Evolutionary conservation across 225 moss, liverwort and hornwort species (phyloP), one percentile per base, ranked within the genome.

Genomic region (Marchantia paleacea): DNA sequence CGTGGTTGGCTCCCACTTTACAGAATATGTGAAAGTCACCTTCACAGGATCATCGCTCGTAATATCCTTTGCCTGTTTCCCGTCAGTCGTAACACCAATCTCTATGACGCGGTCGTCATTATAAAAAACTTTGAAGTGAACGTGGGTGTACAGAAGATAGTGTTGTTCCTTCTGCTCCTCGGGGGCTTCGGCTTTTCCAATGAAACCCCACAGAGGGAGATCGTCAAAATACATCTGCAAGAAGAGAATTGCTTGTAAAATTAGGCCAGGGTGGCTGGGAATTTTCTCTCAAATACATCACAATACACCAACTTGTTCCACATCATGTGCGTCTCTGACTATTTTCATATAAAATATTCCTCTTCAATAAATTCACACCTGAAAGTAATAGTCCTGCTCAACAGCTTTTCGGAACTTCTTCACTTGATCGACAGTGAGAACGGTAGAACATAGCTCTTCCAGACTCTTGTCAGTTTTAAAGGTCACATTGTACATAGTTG

Each of bases 191-290:
- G 91, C 80, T 79, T 86, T 97, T 80, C 97, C 97, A 69, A 97
- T 89, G 75, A 91, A 97, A 58, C 92, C 91, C 97, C 94, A 94
- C 53, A 97, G 85, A 9, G 97, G 97, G 77, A 97, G 97, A 73
- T 97, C 97, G 82, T 97, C 97, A 68, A 94, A 93, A 79, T 92
- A 97, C 97, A 97, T 97, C 97, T 97, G 93, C 87, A 82, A 84
- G 53, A 58, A 60, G 15, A 5, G 2, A 39, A 39, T 39, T 2
- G 2, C 39, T 39, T 39, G 39, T 39, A 5, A 2, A 39, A 39
- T 39, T 39, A 39, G 39, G 39, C n/a, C n/a, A 58, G 7, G 18
- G 20, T 60, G 30, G 16, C 31, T 15, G 26, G 52, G 7, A 52
- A 28, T 14, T 19, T 28, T 49, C 70, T 39, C 47, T 22, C 10